Percentiles rank a stretch among this genome's conserved stretches.
phyloP scores from a whole-genome alignment of 2,329 filamentous ascomycete genomes.

The Phaeosphaeria sp. region DNA sequence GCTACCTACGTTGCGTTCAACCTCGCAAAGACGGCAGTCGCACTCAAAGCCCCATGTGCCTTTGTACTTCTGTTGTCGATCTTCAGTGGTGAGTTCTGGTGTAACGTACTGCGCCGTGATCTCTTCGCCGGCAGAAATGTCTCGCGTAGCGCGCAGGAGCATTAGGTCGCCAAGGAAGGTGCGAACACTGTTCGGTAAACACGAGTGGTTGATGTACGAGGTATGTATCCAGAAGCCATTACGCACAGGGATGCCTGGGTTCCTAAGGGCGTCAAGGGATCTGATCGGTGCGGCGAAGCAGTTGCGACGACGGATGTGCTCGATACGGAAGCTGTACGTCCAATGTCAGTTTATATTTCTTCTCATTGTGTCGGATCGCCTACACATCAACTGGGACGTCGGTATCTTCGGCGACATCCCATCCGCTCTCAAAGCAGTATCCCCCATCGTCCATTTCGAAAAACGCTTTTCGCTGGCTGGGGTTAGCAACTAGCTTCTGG shows the following conservation, averaged over 20 bases:
- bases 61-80: slow-evolving; percentile 21
- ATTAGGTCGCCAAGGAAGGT: slow-evolving; percentile 49
- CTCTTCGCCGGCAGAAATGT: slow-evolving; percentile 30
- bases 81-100: slow-evolving; percentile 26
- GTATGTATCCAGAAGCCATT: slow-evolving; percentile 51
- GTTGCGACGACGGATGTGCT: slow-evolving; percentile 54
- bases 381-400: slow-evolving; percentile 51
- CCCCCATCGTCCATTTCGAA: slow-evolving; percentile 45
- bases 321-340: slow-evolving; percentile 50
- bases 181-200: slow-evolving; percentile 46
- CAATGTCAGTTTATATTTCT: background rate
- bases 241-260: slow-evolving; percentile 19
- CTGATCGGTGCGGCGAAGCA: slow-evolving; percentile 48
- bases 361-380: background rate
- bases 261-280: slow-evolving; percentile 21
- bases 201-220: slow-evolving; percentile 54
- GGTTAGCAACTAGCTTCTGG: slow-evolving; percentile 57
- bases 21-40: slow-evolving; percentile 24
- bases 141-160: slow-evolving; percentile 50
- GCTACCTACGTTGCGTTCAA: slow-evolving; percentile 12
- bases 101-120: slow-evolving; percentile 30
- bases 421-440: slow-evolving; percentile 36
- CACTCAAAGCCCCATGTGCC: slow-evolving; percentile 30
- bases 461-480: slow-evolving; percentile 41
- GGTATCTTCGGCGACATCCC: slow-evolving; percentile 36